These are phyloP conservation scores for Gossypium davidsonii DNA, from an alignment of 441 rosid species.

Conservation along the genomic window DNA sequence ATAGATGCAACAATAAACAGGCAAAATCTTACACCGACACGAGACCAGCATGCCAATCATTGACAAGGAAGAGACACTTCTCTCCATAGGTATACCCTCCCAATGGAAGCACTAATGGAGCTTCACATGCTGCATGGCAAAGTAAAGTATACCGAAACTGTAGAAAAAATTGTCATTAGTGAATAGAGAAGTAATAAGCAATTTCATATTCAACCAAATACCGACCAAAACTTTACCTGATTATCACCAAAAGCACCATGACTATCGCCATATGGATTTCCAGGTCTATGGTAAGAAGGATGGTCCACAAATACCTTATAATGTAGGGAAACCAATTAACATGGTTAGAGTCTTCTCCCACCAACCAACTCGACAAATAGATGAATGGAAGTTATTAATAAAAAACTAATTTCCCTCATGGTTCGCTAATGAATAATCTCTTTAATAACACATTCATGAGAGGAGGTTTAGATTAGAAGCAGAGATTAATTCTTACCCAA, in stretches of 20 bases:
- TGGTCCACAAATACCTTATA: slow-evolving; percentile 84
- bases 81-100: slow-evolving; percentile 94
- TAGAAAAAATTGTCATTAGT: slow-evolving; percentile 26
- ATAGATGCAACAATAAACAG: background rate
- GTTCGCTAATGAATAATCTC: background rate
- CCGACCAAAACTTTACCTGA: slow-evolving; percentile 44
- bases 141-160: slow-evolving; percentile 94
- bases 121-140: slow-evolving; percentile 96
- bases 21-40: slow-evolving; percentile 66
- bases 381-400: background rate
- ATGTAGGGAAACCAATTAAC: background rate
- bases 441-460: background rate
- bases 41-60: slow-evolving; percentile 97
- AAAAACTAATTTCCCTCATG: background rate
- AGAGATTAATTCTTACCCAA: slow-evolving; percentile 50
- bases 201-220: slow-evolving; percentile 6
- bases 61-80: slow-evolving; percentile 83
- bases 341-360: background rate
- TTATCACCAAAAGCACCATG: slow-evolving; percentile 86
- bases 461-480: background rate
- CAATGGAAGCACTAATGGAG: slow-evolving; percentile 80
- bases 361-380: background rate
- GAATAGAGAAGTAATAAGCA: background rate
- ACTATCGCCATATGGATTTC: slow-evolving; percentile 84
- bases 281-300: slow-evolving; percentile 78